Evolutionary conservation across 2,329 filamentous ascomycete genomes (phyloP).

Genomic region (Ophiostoma fasciatum): DNA sequence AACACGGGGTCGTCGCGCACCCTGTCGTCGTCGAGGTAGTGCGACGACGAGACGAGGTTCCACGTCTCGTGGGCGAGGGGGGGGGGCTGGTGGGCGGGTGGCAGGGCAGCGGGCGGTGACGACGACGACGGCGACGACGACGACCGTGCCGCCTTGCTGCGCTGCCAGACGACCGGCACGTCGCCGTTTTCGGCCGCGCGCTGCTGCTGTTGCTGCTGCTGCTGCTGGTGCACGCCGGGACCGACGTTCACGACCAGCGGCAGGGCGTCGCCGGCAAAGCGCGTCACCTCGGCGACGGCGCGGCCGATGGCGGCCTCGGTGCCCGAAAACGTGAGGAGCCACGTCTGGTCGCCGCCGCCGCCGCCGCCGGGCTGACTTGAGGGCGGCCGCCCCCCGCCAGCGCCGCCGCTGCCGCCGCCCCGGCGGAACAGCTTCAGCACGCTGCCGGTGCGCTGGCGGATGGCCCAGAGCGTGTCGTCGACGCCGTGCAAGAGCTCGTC

Average conservation of each 20-base stretch:
- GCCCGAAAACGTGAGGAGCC: constrained; percentile 16
- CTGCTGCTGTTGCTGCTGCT: neutral
- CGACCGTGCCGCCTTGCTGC: too few relatives aligned
- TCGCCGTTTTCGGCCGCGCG: too few relatives aligned
- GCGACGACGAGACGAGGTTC: constrained; percentile 6
- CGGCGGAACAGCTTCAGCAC: constrained; percentile 13
- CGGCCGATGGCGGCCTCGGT: constrained; percentile 3
- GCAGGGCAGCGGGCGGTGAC: too few relatives aligned
- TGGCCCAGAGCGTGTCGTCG: constrained; percentile 15
- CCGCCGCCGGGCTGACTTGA: too few relatives aligned
- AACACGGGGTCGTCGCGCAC: constrained; percentile 5
- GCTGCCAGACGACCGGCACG: too few relatives aligned
- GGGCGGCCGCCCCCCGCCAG: neutral
- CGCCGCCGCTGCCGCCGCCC: neutral
- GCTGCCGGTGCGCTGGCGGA: constrained; percentile 15
- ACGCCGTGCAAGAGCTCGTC: constrained; percentile 10
- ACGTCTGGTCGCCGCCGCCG: constrained; percentile 4
- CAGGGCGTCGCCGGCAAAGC: constrained; percentile 5
- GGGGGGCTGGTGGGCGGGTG: too few relatives aligned
- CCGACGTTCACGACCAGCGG: neutral
- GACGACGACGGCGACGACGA: too few relatives aligned
- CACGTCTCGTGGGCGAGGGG: neutral
- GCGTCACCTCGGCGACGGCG: constrained; percentile 8
- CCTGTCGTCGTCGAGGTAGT: constrained; percentile 2
- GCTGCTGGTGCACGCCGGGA: neutral